phyloP scores from a whole-genome alignment of 805 yeast genomes.

The Metschnikowia santaceciliae region DNA sequence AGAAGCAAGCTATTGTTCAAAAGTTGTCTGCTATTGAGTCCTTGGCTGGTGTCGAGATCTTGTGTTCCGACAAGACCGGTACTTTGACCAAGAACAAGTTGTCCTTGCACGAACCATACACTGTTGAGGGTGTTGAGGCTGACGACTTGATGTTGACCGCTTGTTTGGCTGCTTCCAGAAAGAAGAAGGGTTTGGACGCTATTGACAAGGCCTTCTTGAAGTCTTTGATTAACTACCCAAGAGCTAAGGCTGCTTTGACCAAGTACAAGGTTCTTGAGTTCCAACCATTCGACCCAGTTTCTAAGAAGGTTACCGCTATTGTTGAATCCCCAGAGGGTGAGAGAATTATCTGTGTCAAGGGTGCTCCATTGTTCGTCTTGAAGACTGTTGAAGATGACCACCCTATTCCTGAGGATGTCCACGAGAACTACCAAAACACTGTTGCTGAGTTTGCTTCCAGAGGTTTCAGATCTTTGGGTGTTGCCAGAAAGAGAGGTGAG shows the following conservation, averaged over 20 bases:
- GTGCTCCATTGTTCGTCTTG: constrained; percentile 96
- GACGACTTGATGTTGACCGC: constrained; percentile 97
- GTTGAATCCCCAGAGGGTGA: constrained; percentile 96
- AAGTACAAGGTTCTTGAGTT: constrained; percentile 93
- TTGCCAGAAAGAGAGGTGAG: constrained; percentile 97
- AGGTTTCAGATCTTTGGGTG: constrained; percentile 98
- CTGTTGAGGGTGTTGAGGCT: constrained; percentile 94
- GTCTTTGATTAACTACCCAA: constrained; percentile 81
- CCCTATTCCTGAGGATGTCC: constrained; percentile 90
- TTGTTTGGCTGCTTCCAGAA: constrained; percentile 95
- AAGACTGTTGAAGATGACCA: constrained; percentile 97
- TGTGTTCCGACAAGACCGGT: constrained; percentile 98
- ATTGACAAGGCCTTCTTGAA: constrained; percentile 95
- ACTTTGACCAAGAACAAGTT: constrained; percentile 96
- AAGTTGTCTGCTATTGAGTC: constrained; percentile 96
- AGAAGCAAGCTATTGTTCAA: constrained; percentile 96
- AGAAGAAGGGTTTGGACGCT: constrained; percentile 97
- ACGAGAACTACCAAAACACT: constrained; percentile 92
- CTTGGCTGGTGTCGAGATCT: constrained; percentile 94
- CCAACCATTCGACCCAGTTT: constrained; percentile 97
- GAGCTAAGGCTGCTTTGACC: constrained; percentile 87
- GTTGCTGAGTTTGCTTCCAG: constrained; percentile 97
- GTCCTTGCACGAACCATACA: constrained; percentile 94
- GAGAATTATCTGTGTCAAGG: constrained; percentile 92
- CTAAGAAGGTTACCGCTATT: constrained; percentile 92